phyloP scores from a whole-genome alignment of 495 filamentous ascomycete species.

The Ramalina intermedia region DNA sequence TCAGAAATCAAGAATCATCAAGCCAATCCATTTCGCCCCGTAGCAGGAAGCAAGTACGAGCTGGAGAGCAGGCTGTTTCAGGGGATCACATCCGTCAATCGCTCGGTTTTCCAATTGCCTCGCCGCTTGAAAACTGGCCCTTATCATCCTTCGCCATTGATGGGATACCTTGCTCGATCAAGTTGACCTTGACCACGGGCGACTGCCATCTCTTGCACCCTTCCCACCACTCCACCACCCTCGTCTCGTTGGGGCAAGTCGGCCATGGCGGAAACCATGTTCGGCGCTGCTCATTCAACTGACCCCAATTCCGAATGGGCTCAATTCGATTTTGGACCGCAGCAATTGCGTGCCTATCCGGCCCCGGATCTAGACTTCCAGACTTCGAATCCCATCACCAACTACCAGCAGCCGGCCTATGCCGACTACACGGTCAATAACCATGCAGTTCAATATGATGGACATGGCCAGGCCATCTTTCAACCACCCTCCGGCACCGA shows the following conservation, averaged over 20 bases:
- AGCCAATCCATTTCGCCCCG: too few species aligned
- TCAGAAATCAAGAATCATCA: too few species aligned
- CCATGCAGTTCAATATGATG: background rate
- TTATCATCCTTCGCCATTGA: too few species aligned
- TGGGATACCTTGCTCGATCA: too few species aligned
- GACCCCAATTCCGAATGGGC: conserved; percentile 2
- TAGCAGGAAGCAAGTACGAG: too few species aligned
- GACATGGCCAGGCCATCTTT: background rate
- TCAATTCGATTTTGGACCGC: conserved; percentile 2
- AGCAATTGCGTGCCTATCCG: background rate
- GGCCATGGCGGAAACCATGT: background rate
- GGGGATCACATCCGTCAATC: too few species aligned
- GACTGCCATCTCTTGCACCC: too few species aligned
- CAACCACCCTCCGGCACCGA: conserved; percentile 3
- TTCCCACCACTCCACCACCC: background rate
- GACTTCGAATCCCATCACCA: background rate
- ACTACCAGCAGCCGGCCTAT: background rate
- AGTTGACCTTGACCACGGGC: too few species aligned
- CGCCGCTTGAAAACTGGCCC: too few species aligned
- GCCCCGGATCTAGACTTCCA: background rate
- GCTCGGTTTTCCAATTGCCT: too few species aligned
- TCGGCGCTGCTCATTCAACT: background rate
- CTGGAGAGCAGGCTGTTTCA: too few species aligned
- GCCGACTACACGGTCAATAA: background rate
- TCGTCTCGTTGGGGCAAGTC: background rate